Conservation (phyloP, 2,329 filamentous ascomycete genomes). For the Trichophaea hybrida region DNA sequence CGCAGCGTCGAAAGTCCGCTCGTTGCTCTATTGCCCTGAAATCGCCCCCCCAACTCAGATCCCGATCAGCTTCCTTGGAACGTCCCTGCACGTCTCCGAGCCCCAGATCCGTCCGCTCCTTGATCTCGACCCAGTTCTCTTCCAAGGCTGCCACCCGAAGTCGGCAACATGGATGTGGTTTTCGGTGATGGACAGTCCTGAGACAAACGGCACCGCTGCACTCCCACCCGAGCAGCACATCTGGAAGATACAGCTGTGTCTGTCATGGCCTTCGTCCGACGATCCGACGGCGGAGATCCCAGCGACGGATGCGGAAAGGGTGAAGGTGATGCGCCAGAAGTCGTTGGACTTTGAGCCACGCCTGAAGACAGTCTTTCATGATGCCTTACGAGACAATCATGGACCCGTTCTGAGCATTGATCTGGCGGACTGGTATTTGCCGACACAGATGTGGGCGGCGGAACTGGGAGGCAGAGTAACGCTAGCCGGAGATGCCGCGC, state of each 20-base stretch:
- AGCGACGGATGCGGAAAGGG: background rate
- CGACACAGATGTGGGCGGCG: background rate
- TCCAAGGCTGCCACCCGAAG: constrained; percentile 41
- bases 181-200: constrained; percentile 5
- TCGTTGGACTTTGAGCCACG: background rate
- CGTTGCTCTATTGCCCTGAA: background rate
- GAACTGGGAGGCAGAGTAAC: background rate
- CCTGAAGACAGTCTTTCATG: background rate
- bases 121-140: constrained; percentile 40
- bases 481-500: background rate
- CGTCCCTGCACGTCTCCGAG: background rate
- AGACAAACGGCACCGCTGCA: background rate
- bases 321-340: background rate
- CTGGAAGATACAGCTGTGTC: constrained; percentile 1
- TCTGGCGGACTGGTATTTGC: background rate
- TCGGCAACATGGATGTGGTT: constrained; percentile 42
- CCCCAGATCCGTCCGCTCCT: constrained; percentile 29
- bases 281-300: background rate
- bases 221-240: background rate
- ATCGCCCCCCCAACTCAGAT: background rate
- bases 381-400: background rate
- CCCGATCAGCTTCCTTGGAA: background rate
- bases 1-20: background rate
- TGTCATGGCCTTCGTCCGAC: background rate
- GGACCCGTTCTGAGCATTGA: background rate